Percentiles rank a stretch among this genome's conserved stretches.
Conservation (phyloP, 1,284 basidiomycete genomes). For the Leccinum solheimii region DNA sequence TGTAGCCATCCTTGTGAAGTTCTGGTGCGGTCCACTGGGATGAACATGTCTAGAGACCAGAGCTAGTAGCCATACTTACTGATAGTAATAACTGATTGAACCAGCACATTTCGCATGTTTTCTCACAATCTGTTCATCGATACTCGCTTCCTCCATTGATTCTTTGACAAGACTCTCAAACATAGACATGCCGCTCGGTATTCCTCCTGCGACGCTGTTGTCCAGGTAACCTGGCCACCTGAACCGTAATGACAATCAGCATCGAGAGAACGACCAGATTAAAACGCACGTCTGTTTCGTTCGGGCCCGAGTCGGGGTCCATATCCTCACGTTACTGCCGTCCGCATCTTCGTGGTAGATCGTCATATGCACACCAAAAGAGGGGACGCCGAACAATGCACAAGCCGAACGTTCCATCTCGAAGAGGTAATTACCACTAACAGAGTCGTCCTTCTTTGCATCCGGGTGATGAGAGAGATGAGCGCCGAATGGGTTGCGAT, state of each 20-base stretch:
- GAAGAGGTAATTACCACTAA: constrained; percentile 68
- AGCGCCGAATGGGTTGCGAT: constrained; percentile 65
- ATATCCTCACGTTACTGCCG: constrained; percentile 61
- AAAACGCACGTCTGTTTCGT: constrained; percentile 83
- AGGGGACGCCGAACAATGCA: constrained; percentile 86
- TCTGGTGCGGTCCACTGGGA: constrained; percentile 36
- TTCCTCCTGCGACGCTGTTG: constrained; percentile 80
- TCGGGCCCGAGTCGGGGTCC: constrained; percentile 84
- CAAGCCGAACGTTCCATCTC: constrained; percentile 89
- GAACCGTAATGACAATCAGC: constrained; percentile 4
- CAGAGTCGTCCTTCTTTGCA: constrained; percentile 20
- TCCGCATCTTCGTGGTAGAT: constrained; percentile 57
- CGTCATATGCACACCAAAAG: constrained; percentile 87
- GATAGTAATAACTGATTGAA: constrained; percentile 67
- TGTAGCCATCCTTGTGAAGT: constrained; percentile 77
- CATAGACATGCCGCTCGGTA: constrained; percentile 71
- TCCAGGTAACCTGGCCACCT: constrained; percentile 79
- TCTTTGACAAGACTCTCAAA: constrained; percentile 88
- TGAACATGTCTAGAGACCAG: neutral
- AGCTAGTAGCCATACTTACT: constrained; percentile 40
- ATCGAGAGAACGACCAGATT: constrained; percentile 2
- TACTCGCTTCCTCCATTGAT: constrained; percentile 88
- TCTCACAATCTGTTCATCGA: constrained; percentile 63
- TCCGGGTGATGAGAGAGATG: constrained; percentile 37
- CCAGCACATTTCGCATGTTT: constrained; percentile 60